Base-by-base conservation (phyloP, 2,329 filamentous ascomycete genomes). In the Curvularia spicifera region DNA sequence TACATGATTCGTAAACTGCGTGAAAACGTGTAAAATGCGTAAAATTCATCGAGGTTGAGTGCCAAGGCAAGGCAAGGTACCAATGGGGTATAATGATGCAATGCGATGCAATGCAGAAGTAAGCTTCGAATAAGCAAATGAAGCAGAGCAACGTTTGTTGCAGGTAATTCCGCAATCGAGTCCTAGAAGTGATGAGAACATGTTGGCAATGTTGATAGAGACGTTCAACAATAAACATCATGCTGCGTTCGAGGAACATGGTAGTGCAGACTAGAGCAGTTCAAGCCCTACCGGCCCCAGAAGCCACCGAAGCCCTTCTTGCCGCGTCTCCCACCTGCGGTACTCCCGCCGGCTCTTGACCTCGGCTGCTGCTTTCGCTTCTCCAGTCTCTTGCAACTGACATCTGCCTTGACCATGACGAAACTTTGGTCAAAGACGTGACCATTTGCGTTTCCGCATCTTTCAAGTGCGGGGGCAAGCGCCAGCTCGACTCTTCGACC, bases 401-500 rank as follows among this genome's bases (percentile, higher is more conserved):
- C 75, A 53, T 77, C 75, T 35, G 75, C 73, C 53, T 76, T 77
- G 42, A 77, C 68, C 31, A 77, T 57, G 26, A 77, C 75, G 47
- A 76, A 76, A 51, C 67, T 72, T 49, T 75, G 70, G 37, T 76
- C 74, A 56, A 76, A 76, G 3, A 75, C 63, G 61, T 76, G 71
- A 18, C 75, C 75, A 48, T 76, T 77, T 26, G 75, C 71, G 62
- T 76, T 76, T 20, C 75, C 75, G 35, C 74, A 76, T 58, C 75
- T 65, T 57, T 77, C 75, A 22, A 77, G 59, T 31, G 75, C 75
- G 43, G 75, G 75, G n/a, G 75, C 75, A 53, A 76, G 64, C 18
- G 69, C 68, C 7, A 77, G 57, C 51, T 77, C 72, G 1, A 77
- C 75, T 45, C 61, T 57, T 51, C 71, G 68, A 5, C 63, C 54